Evolutionary conservation across 1,284 basidiomycete genomes (phyloP), one percentile per base, ranked within the genome.

Genomic region (Pholiota adiposa): DNA sequence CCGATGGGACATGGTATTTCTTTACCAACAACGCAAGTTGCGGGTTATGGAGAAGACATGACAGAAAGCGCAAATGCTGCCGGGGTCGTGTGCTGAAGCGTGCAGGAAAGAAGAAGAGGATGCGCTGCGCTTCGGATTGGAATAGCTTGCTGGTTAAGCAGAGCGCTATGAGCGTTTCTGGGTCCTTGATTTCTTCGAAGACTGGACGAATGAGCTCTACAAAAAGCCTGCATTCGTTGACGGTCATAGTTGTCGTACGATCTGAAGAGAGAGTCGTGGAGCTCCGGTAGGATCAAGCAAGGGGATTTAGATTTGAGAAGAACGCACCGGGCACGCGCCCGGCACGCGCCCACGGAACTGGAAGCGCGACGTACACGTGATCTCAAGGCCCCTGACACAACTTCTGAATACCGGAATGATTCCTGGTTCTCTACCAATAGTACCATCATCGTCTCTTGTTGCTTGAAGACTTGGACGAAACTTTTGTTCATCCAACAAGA

Each of bases 31-130:
- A 16, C 2, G 60, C 60, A 8, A 58, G 49, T 33, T 50, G 38
- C n/a, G 56, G 49, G 11, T 43, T 43, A 8, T 48, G 29, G 11
- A 34, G 38, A 16, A 58, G 31, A 21, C 33, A 51, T 9, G 19
- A 9, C 4, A 62, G 49, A 25, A 62, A 56, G 8, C 51, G 54
- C 16, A 52, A 38, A 12, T 63, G 60, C 9, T 18, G 41, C 3
- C 31, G 46, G n/a, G 49, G 49, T 4, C 23, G 44, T 46, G 44
- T 23, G 3, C 48, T 44, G 5, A 19, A 11, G 12, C 44, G 18
- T 16, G 19, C 51, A 25, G 54, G 54, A 12, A 51, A 51, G 34
- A n/a, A n/a, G 19, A 58, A 62, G 5, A 62, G 60, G 9, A 49
- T 27, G 14, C 25, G 51, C 4, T 38, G 51, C 4, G 56, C 54